Conservation (phyloP, 768 basidiomycete species). For the Phaeolepiota aurea region DNA sequence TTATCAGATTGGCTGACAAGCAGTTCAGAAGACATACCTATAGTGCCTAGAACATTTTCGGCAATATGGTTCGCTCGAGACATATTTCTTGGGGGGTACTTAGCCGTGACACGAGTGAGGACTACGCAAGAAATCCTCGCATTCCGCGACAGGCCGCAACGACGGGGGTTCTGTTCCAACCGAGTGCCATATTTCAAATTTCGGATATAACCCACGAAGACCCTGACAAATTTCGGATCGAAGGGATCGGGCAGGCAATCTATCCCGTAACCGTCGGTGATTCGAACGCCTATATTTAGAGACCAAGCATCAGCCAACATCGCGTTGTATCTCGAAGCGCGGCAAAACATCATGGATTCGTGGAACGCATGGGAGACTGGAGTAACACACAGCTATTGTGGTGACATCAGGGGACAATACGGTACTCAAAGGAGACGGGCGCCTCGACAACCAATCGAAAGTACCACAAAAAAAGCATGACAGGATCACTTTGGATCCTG, state of each 20-base stretch:
- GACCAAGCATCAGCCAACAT: too few relatives aligned
- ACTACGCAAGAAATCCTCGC: not conserved
- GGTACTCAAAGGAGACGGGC: too few relatives aligned
- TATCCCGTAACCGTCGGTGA: not conserved
- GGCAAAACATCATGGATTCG: too few relatives aligned
- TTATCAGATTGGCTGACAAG: not conserved
- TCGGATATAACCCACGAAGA: not conserved
- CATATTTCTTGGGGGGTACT: constrained; percentile 18
- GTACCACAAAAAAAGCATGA: too few relatives aligned
- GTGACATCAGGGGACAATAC: too few relatives aligned
- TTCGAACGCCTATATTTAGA: not conserved
- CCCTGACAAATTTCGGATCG: not conserved
- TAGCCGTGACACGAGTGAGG: not conserved
- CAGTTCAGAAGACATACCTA: constrained; percentile 30
- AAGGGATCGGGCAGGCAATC: not conserved
- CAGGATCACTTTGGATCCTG: too few relatives aligned
- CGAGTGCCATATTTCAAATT: not conserved
- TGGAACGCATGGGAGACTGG: too few relatives aligned
- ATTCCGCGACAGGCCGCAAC: not conserved
- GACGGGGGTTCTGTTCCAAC: not conserved
- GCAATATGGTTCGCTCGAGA: constrained; percentile 36
- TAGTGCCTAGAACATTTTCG: constrained; percentile 65
- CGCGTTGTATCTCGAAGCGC: too few relatives aligned
- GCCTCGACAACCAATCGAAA: too few relatives aligned
- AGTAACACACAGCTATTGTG: too few relatives aligned